Percentiles rank a stretch among this genome's conserved stretches.
These are phyloP conservation scores for Multifurca ochricompacta DNA, from an alignment of 768 basidiomycete species.

Conservation along the genomic window DNA sequence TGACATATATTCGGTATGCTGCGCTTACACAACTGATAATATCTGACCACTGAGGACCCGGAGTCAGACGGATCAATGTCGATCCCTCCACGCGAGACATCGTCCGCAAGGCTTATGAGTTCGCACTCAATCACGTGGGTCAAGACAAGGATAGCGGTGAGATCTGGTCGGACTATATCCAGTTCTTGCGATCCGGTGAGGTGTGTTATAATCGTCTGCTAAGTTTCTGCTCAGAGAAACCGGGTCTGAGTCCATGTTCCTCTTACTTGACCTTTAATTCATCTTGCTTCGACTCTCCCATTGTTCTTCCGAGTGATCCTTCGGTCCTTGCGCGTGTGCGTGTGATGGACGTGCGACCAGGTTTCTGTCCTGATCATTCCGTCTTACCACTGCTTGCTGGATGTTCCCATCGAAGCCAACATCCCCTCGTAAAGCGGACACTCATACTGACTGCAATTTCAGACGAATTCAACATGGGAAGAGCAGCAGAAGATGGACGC, in stretches of 20 bases:
- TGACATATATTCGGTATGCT: conserved; percentile 73
- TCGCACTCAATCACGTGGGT: conserved; percentile 81
- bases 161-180: conserved; percentile 93
- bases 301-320: conserved; percentile 17
- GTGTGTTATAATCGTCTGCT: conserved; percentile 35
- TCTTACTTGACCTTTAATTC: conserved; percentile 18
- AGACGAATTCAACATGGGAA: conserved; percentile 86
- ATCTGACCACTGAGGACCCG: conserved; percentile 8
- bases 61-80: conserved; percentile 56
- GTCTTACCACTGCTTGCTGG: conserved; percentile 11
- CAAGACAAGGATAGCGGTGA: conserved; percentile 88
- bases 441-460: conserved; percentile 15
- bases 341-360: conserved; percentile 16
- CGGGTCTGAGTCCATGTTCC: conserved; percentile 16
- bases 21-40: conserved; percentile 14
- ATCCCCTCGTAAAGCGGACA: conserved; percentile 2
- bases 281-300: conserved; percentile 10
- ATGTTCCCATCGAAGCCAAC: conserved; percentile 6
- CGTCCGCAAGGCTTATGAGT: conserved; percentile 87
- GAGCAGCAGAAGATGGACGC: conserved; percentile 93
- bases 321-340: conserved; percentile 14
- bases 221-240: conserved; percentile 3
- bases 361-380: neutral
- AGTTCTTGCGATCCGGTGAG: conserved; percentile 75
- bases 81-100: conserved; percentile 62